Percentiles rank a stretch among this genome's conserved stretches.
These are phyloP conservation scores for Solanum microdontum DNA, from an alignment of 257 asterid genomes.

Conservation along the genomic window DNA sequence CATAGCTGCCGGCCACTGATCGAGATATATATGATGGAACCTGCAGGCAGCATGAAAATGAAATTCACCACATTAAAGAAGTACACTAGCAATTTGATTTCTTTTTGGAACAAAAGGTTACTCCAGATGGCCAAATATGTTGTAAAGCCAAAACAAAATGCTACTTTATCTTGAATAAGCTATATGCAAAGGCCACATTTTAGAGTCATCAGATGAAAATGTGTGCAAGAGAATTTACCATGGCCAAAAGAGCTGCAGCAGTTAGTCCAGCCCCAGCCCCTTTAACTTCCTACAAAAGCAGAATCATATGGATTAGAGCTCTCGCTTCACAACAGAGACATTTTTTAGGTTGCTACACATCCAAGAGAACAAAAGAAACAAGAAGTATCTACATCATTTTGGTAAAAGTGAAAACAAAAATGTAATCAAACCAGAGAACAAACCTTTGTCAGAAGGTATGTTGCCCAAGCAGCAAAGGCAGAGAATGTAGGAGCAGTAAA, in stretches of 20 bases:
- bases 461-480: conserved; percentile 98
- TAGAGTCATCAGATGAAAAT: neutral
- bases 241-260: conserved; percentile 94
- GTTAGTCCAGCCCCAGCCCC: conserved; percentile 97
- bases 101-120: neutral
- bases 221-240: conserved; percentile 41
- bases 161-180: neutral
- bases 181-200: neutral
- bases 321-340: neutral
- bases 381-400: neutral
- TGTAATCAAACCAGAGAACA: conserved; percentile 8
- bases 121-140: neutral
- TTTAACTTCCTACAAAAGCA: conserved; percentile 74
- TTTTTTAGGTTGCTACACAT: neutral
- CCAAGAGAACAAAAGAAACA: neutral
- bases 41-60: conserved; percentile 26
- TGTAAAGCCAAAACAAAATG: neutral
- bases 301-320: neutral
- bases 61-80: neutral
- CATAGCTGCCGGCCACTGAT: conserved; percentile 99
- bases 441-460: conserved; percentile 96
- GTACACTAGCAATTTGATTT: neutral
- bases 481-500: conserved; percentile 98
- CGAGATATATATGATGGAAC: conserved; percentile 99
- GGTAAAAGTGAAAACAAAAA: neutral